Base-by-base conservation (phyloP, 768 basidiomycete species). In the Plicaturopsis crispa region DNA sequence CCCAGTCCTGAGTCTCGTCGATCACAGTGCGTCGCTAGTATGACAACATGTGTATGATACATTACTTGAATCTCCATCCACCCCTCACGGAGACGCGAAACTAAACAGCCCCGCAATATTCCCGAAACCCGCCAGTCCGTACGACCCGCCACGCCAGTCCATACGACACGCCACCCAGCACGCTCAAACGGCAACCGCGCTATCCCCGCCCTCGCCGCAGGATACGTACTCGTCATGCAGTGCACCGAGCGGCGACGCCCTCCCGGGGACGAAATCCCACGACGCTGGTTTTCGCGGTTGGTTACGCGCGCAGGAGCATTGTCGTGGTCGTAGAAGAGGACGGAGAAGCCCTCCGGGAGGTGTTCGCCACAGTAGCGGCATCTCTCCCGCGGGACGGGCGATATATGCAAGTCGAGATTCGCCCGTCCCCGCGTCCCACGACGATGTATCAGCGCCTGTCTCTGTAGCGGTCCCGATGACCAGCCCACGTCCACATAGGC, bases 141-240 rank as follows among this genome's bases (percentile, higher is more conserved):
- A 62, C 12, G 71, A 66, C 22, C 70, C 55, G 16, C 66, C 55
- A 36, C 67, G 62, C 19, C 75, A 49, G 43, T 83, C 67, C 21
- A 82, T 72, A 3, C 77, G 72, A n/a, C n/a, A n/a, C n/a, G n/a
- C n/a, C n/a, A n/a, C n/a, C n/a, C n/a, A 6, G 84, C 78, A 16
- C 82, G 70, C n/a, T 84, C 88, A 54, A 87, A 87, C n/a, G 85
- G 84, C 45, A 88, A 62, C 35, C 80, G 70, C 36, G 83, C 74
- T 31, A 72, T 50, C 16, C 45, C 48, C 17, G 53, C 49, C 8
- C 14, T 28, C 26, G 8, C 26, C 26, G 8, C 52, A 44, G 16
- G n/a, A 26, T n/a, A n/a, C n/a, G n/a, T 24, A 44, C 40, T 22
- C 47, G 45, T 13, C 51, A 10, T 62, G 52, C 18, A 86, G 54